Evolutionary conservation across 2,329 filamentous ascomycete species (phyloP).

Genomic region (Monosporascus sp.): DNA sequence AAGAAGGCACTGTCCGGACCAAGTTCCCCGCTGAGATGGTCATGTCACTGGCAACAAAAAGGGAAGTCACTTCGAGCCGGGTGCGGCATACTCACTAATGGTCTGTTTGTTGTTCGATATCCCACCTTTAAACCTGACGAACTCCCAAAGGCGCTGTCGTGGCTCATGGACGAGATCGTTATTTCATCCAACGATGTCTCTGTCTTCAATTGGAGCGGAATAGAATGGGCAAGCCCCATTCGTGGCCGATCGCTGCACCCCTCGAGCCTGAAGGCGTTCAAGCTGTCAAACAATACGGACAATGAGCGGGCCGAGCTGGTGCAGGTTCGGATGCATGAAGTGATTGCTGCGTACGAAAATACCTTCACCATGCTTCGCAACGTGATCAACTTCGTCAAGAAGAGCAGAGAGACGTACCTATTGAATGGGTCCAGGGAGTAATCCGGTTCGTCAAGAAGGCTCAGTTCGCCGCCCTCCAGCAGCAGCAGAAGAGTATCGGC

Average conservation of each 20-base stretch:
- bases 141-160: conserved; percentile 22
- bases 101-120: conserved; percentile 25
- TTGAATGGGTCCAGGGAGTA: conserved; percentile 19
- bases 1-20: conserved; percentile 13
- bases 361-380: conserved; percentile 18
- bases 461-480: conserved; percentile 13
- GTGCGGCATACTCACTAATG: conserved; percentile 28
- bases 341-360: conserved; percentile 19
- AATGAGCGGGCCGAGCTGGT: conserved; percentile 14
- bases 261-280: conserved; percentile 20
- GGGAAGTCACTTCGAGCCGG: conserved; percentile 21
- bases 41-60: conserved; percentile 18
- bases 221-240: conserved; percentile 24
- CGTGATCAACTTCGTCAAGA: conserved; percentile 20
- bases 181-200: conserved; percentile 26
- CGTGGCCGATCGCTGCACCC: conserved; percentile 27
- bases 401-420: conserved; percentile 17
- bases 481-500: conserved; percentile 13
- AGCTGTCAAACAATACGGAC: conserved; percentile 11
- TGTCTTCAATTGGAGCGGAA: conserved; percentile 29
- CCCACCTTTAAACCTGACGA: conserved; percentile 26
- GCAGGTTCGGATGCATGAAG: conserved; percentile 17
- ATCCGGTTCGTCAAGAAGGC: conserved; percentile 13
- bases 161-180: conserved; percentile 25
- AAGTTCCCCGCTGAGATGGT: conserved; percentile 20